Base-by-base conservation (phyloP, 306 rosid species). In the Malus sylvestris region DNA sequence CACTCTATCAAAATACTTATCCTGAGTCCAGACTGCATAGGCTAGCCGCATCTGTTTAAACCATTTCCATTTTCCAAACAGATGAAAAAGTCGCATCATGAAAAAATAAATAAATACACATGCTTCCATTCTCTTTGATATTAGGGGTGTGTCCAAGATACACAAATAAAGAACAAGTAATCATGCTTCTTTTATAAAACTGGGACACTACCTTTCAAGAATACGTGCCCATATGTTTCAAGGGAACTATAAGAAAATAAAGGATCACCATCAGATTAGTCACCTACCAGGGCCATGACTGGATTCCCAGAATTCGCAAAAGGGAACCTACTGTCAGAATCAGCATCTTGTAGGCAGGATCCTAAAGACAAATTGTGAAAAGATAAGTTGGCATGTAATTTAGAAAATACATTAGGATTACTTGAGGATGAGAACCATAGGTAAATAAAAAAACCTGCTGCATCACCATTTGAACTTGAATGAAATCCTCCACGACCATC, bases 261-360 rank as follows among this genome's bases (percentile, higher is more conserved):
- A 74, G 42, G 55, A 58, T 66, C 76, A 72, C 15, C 79, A 85
- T 74, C 68, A 57, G 19, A 83, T 69, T 70, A 73, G 85, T 70
- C 83, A 85, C 90, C 78, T 86, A 96, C 99, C 98, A 96, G 79
- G 74, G 99, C 85, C 99, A 92, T 96, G 80, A 92, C 98, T 58
- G 98, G 99, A 88, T 92, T 96, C 85, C 91, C 96, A 79, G 99
- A 96, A 85, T 90, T 96, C 33, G 93, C 90, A 87, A 96, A 96
- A 32, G 99, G 97, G 63, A 92, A 93, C 78, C 91, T 81, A 82
- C 79, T 80, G 67, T 83, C 89, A 76, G 83, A 80, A 80, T 87
- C 91, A 70, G 82, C 81, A 70, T 80, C 89, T 81, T 81, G 89
- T 83, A 52, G 87, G 70, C 81, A 76, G 53, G 83, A 67, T 83